Percentiles rank a stretch among this genome's conserved stretches.
Evolutionary conservation across 768 basidiomycete genomes (phyloP).

Genomic region (Phaeotremella skinneri): DNA sequence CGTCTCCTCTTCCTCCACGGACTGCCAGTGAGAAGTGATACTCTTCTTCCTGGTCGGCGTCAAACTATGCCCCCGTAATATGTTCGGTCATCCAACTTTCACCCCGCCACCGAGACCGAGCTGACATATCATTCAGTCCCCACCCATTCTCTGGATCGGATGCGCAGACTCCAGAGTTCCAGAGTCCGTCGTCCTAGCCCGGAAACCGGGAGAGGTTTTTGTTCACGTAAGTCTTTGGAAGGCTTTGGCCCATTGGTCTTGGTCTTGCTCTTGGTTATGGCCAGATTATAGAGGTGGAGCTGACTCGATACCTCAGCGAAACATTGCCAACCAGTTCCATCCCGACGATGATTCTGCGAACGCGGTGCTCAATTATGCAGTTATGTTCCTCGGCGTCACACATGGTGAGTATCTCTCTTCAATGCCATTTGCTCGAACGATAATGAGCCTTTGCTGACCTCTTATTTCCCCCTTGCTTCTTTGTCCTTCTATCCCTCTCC

Average conservation of each 20-base stretch:
- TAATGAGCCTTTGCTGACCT: background rate
- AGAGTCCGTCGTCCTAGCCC: constrained; percentile 60
- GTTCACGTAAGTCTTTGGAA: constrained; percentile 36
- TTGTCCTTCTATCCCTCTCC: background rate
- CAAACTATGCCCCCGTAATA: too few species aligned
- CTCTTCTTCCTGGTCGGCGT: too few species aligned
- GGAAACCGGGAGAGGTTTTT: constrained; percentile 73
- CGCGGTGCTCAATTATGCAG: constrained; percentile 71
- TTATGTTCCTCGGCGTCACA: constrained; percentile 67
- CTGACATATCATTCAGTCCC: constrained; percentile 24
- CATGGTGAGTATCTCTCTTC: constrained; percentile 63
- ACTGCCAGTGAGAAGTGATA: too few species aligned
- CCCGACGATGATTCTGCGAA: constrained; percentile 67
- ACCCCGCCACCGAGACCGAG: too few species aligned
- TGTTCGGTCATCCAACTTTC: too few species aligned
- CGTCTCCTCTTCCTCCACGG: constrained; percentile 14
- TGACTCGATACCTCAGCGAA: constrained; percentile 59
- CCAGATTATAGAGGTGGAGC: background rate
- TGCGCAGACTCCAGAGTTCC: constrained; percentile 78
- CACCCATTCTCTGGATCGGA: constrained; percentile 50
- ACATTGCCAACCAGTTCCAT: constrained; percentile 86
- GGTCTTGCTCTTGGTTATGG: background rate
- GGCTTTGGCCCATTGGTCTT: background rate
- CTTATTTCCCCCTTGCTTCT: constrained; percentile 4
- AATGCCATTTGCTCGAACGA: constrained; percentile 6